Conservation (phyloP, 768 basidiomycete species). For the Xerocomellus chrysenteron region DNA sequence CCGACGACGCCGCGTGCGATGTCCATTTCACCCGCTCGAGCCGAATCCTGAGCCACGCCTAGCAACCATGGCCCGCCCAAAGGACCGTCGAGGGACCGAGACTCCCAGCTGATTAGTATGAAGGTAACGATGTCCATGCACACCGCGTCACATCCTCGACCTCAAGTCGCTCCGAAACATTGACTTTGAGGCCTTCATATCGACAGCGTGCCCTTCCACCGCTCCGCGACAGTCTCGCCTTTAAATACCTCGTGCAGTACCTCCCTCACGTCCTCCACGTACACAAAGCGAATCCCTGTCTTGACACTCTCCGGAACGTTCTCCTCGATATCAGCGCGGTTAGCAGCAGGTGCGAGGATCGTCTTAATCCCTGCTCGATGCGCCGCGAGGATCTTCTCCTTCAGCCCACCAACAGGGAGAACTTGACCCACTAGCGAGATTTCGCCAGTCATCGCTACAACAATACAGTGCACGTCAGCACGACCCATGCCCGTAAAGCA, state of each 20-base stretch:
- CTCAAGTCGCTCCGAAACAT: not conserved
- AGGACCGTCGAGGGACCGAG: not conserved
- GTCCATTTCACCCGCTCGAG: not conserved
- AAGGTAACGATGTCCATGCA: not conserved
- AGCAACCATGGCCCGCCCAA: not conserved
- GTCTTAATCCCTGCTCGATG: slow-evolving; percentile 97
- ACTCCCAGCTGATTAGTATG: not conserved
- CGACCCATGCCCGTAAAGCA: not conserved
- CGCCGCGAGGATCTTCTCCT: slow-evolving; percentile 95
- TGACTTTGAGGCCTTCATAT: slow-evolving; percentile 12
- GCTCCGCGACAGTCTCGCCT: slow-evolving; percentile 53
- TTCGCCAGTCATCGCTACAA: slow-evolving; percentile 94
- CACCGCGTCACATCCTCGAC: not conserved
- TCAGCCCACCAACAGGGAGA: slow-evolving; percentile 91
- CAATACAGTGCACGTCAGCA: not conserved
- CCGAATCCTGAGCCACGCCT: not conserved
- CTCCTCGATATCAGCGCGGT: slow-evolving; percentile 93
- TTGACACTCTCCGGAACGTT: slow-evolving; percentile 97
- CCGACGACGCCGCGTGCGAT: not conserved
- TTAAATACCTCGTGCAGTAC: slow-evolving; percentile 87
- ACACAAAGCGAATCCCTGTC: slow-evolving; percentile 91
- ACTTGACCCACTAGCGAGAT: slow-evolving; percentile 96
- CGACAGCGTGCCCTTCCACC: slow-evolving; percentile 65
- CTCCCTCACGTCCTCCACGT: slow-evolving; percentile 90
- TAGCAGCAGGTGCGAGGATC: slow-evolving; percentile 82